Evolutionary conservation across 345 rosid species (phyloP), one percentile per base, ranked within the genome.

Genomic region (Lepidium aucheri): DNA sequence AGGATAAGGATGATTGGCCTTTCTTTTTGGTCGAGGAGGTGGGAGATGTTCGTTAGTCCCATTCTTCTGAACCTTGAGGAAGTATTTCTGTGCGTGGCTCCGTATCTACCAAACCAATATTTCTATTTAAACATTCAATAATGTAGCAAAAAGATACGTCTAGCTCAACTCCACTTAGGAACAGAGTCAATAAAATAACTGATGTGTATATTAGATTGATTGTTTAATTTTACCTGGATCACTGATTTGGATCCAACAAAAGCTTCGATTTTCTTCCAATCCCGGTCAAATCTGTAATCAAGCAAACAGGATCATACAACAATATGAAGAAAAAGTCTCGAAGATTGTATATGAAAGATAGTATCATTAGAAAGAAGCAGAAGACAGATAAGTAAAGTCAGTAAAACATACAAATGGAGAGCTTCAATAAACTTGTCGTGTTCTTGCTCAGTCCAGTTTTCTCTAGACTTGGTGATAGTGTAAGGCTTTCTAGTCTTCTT

Each of bases 381-480:
- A 9, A 38, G 26, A 43, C 0, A 49, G 26, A 35, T 6, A 20
- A 1, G 55, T 33, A 1, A 6, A 65, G 13, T 53, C 32, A 1
- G 47, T 10, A 1, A 0, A 33, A 74, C 85, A 74, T 67, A 88
- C 96, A 91, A 76, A 36, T 86, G 89, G 43, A 91, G 91, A 54
- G 96, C 96, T 85, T 91, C 97, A 42, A 91, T 81, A 79, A 91
- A 91, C 85, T 84, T 86, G 68, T 91, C 97, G 63, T 88, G 97
- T 67, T 88, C 97, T 68, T 82, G 96, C 44, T 88, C 96, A 0
- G 94, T 86, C 97, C 97, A 91, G 88, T 81, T 91, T 88, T 91
- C 96, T 62, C 97, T 81, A 65, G 91, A 88, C 77, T 88, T 91
- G 32, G 88, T 88, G 65, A 88, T 85, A 2, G 91, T 91, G 73